Evolutionary conservation across 768 basidiomycete species (phyloP), one percentile per base, ranked within the genome.

Genomic region (Arthromyces matolae): DNA sequence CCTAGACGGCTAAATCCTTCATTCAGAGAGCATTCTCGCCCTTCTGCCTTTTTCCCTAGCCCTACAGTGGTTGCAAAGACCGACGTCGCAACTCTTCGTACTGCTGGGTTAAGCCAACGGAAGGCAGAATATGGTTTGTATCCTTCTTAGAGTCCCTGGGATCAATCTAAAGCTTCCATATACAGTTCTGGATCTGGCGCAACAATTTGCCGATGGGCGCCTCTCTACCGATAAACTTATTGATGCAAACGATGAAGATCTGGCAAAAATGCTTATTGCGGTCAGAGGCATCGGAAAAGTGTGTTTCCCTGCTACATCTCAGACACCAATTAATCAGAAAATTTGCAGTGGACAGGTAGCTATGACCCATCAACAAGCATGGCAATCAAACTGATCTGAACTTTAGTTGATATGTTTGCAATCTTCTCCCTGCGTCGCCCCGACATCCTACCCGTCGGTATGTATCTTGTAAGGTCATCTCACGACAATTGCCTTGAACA

Each of bases 391-490:
- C 45, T 33, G 42, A 42, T 33, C 42, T 43, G n/a, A n/a, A n/a
- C n/a, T 44, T 47, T 67, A 77, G 89, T 92, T n/a, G 84, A 93
- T 58, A 94, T 94, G 93, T 94, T 94, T 60, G 78, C 87, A 12
- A 89, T 96, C 35, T 95, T 94, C 65, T 86, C 89, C 2, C 71
- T 93, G 25, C 76, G 90, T 0, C 81, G 91, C 16, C 88, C 88
- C 1, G 81, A 94, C 61, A 86, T 96, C 44, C 72, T 94, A 20
- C 66, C 71, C 39, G 66, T 73, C 52, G 66, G 70, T 67, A 50
- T 29, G 64, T 44, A 29, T 5, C n/a, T n/a, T 29, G 9, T 12
- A n/a, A 44, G 12, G 18, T 28, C 2, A 37, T 37, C 9, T 28
- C 22, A 36, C 24, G 25, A 20, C 25, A 41, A 5, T 40, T 53